Evolutionary conservation across 179 eudicot genomes (phyloP).

Genomic region (Spinacia oleracea): DNA sequence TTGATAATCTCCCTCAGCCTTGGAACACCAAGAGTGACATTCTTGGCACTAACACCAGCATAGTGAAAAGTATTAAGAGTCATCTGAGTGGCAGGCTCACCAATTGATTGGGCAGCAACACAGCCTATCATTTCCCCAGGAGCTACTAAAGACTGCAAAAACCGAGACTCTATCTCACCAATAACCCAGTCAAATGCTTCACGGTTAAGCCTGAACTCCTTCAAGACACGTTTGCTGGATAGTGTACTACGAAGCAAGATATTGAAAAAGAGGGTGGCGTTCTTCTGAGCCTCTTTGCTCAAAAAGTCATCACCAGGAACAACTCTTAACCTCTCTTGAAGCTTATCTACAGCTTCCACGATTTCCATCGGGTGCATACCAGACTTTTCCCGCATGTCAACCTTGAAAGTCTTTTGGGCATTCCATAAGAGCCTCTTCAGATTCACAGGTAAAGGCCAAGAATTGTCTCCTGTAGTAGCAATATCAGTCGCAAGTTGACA

Average conservation of each 20-base stretch:
- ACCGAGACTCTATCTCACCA: conserved; percentile 96
- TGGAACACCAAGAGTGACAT: conserved; percentile 98
- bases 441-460: conserved; percentile 96
- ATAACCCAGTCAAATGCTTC: conserved; percentile 99
- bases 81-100: conserved; percentile 99
- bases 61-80: conserved; percentile 96
- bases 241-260: conserved; percentile 93
- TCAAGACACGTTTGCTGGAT: conserved; percentile 88
- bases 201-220: conserved; percentile 83
- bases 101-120: conserved; percentile 98
- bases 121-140: conserved; percentile 99
- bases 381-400: conserved; percentile 76
- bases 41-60: conserved; percentile 99
- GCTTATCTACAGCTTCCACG: conserved; percentile 95
- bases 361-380: conserved; percentile 98
- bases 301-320: conserved; percentile 93
- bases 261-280: conserved; percentile 91
- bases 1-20: conserved; percentile 96
- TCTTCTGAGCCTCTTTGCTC: conserved; percentile 95
- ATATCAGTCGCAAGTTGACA: conserved; percentile 84
- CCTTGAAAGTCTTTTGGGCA: conserved; percentile 93
- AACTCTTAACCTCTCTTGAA: conserved; percentile 93
- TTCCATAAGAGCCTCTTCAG: conserved; percentile 83
- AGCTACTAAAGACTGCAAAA: conserved; percentile 93
- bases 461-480: conserved; percentile 87